Conservation (phyloP, 768 basidiomycete genomes). For the Albatrellus ellisii region DNA sequence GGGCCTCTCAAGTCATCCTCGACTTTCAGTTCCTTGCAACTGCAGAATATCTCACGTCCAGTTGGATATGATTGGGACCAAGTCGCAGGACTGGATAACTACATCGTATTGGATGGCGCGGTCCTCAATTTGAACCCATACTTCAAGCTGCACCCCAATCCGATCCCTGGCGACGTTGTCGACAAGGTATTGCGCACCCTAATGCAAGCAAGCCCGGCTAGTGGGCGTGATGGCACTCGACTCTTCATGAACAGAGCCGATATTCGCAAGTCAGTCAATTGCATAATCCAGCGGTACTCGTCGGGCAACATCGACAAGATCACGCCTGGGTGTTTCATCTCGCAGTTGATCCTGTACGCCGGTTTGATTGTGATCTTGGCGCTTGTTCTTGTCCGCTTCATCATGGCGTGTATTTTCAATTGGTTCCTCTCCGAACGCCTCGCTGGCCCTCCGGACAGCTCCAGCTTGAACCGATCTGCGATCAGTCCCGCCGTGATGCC, state of each 20-base stretch:
- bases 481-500: conserved; percentile 96
- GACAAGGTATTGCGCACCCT: conserved; percentile 76
- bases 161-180: conserved; percentile 62
- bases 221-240: conserved; percentile 84
- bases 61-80: conserved; percentile 92
- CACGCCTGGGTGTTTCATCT: conserved; percentile 90
- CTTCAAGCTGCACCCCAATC: conserved; percentile 51
- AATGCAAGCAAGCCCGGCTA: conserved; percentile 33
- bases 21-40: conserved; percentile 45
- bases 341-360: conserved; percentile 77
- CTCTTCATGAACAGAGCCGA: conserved; percentile 64
- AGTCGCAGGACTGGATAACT: conserved; percentile 55
- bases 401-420: conserved; percentile 93
- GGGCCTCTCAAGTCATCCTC: conserved; percentile 39
- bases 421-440: conserved; percentile 88
- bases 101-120: conserved; percentile 84
- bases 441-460: conserved; percentile 60
- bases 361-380: conserved; percentile 86
- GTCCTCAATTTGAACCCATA: conserved; percentile 92
- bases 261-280: conserved; percentile 58
- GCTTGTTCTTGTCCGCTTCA: conserved; percentile 83
- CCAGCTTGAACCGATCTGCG: conserved; percentile 64
- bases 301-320: conserved; percentile 96
- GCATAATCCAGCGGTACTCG: conserved; percentile 74
- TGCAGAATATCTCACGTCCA: conserved; percentile 50